phyloP scores from a whole-genome alignment of 2,329 filamentous ascomycete genomes.

The Coniella vitis region DNA sequence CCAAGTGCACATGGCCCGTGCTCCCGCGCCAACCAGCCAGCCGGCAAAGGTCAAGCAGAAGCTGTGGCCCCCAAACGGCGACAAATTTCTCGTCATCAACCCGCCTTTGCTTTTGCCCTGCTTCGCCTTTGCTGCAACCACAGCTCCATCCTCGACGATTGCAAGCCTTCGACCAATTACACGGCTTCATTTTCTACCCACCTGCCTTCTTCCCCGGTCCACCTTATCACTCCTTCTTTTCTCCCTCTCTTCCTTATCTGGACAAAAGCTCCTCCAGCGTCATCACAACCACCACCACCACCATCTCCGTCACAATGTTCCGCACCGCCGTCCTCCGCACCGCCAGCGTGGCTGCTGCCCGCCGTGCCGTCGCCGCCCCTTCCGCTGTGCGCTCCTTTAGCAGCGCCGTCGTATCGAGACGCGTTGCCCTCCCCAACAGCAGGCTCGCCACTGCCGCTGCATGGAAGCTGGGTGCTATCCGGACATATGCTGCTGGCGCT shows the following conservation, averaged over 20 bases:
- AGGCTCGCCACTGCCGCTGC: slow-evolving; percentile 52
- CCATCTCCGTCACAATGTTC: slow-evolving; percentile 89
- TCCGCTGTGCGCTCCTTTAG: slow-evolving; percentile 49
- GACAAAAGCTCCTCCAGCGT: background rate
- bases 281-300: slow-evolving; percentile 21
- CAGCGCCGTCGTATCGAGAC: slow-evolving; percentile 32
- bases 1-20: background rate
- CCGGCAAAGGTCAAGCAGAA: slow-evolving; percentile 13
- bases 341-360: slow-evolving; percentile 49
- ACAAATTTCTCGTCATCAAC: slow-evolving; percentile 40
- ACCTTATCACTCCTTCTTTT: slow-evolving; percentile 2
- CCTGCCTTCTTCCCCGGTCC: too few relatives aligned
- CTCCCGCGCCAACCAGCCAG: background rate
- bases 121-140: slow-evolving; percentile 1
- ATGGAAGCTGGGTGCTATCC: slow-evolving; percentile 58
- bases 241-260: background rate
- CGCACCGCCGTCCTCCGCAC: slow-evolving; percentile 79
- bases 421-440: slow-evolving; percentile 34
- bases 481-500: slow-evolving; percentile 80
- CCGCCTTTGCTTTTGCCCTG: slow-evolving; percentile 10
- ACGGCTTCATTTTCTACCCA: background rate
- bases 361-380: slow-evolving; percentile 40
- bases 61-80: slow-evolving; percentile 20
- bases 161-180: background rate
- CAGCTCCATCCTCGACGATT: background rate